A percentile compares a stretch with the other conserved stretches of the same genome.
Conservation (phyloP, 768 basidiomycete genomes). For the Serpula lacrymans region DNA sequence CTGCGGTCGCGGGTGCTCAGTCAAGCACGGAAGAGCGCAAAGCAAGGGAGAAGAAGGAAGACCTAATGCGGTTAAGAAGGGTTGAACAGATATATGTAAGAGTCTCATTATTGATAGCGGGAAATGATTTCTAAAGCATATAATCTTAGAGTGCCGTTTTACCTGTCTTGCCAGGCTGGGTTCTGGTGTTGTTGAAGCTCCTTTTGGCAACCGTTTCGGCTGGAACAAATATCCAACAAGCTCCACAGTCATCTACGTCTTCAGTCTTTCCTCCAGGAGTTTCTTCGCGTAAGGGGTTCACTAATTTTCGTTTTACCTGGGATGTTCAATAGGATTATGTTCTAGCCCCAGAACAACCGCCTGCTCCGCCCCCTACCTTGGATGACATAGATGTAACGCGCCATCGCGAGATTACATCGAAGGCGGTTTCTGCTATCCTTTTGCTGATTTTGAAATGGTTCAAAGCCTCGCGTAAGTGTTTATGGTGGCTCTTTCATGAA, state of each 20-base stretch:
- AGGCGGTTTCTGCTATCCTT: conserved; percentile 94
- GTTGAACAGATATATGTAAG: conserved; percentile 93
- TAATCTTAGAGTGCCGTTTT: conserved; percentile 69
- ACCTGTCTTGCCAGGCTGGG: conserved; percentile 84
- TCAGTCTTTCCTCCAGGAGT: conserved; percentile 72
- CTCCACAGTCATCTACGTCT: conserved; percentile 64
- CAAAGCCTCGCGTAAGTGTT: conserved; percentile 88
- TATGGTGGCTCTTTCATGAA: not conserved
- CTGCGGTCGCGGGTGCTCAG: conserved; percentile 47
- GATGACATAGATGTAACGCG: conserved; percentile 93
- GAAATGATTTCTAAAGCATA: not conserved
- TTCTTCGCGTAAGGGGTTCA: conserved; percentile 50
- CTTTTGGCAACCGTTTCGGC: conserved; percentile 92
- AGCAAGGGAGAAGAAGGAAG: conserved; percentile 67
- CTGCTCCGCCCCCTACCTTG: conserved; percentile 66
- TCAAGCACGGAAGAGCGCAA: conserved; percentile 53
- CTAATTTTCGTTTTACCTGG: not conserved
- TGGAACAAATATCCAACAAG: conserved; percentile 50
- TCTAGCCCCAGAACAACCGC: conserved; percentile 59
- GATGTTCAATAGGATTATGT: conserved; percentile 4
- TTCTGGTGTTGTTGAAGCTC: conserved; percentile 89
- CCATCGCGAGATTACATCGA: conserved; percentile 96
- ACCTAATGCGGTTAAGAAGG: conserved; percentile 82
- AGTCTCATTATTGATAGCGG: conserved; percentile 5
- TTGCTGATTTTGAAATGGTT: conserved; percentile 94